These are phyloP conservation scores for Claviceps purpurea DNA, from an alignment of 2,329 filamentous ascomycete species.

Conservation along the genomic window DNA sequence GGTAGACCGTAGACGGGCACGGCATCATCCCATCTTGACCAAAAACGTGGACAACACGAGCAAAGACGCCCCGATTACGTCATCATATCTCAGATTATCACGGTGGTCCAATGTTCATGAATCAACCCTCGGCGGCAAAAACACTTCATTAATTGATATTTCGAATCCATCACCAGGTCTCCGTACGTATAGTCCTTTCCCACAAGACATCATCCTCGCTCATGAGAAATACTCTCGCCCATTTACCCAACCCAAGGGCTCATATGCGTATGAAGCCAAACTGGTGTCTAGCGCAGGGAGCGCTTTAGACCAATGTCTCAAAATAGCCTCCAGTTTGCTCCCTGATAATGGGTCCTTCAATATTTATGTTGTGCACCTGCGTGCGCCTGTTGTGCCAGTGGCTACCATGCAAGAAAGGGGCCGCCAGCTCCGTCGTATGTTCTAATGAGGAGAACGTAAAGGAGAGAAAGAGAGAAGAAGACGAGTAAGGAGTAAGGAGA, in stretches of 20 bases:
- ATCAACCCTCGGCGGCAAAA: neutral
- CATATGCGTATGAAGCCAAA: neutral
- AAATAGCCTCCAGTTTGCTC: neutral
- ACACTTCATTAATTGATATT: neutral
- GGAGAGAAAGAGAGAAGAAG: neutral
- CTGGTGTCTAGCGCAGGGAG: neutral
- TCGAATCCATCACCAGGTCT: neutral
- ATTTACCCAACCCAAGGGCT: neutral
- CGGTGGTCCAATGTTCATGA: neutral
- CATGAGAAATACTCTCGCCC: neutral
- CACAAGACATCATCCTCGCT: neutral
- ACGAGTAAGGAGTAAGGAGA: neutral
- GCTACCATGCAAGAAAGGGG: neutral
- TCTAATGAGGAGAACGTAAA: neutral
- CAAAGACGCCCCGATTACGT: neutral
- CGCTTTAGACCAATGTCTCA: neutral
- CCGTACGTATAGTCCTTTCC: neutral
- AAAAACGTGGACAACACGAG: neutral
- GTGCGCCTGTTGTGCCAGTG: neutral
- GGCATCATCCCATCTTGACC: neutral
- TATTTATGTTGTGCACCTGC: neutral
- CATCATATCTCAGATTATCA: neutral
- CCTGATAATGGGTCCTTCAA: neutral
- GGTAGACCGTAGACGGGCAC: too few species aligned
- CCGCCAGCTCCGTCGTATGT: neutral